Base-by-base conservation (phyloP, 441 rosid species). In the Erodium texanum region DNA sequence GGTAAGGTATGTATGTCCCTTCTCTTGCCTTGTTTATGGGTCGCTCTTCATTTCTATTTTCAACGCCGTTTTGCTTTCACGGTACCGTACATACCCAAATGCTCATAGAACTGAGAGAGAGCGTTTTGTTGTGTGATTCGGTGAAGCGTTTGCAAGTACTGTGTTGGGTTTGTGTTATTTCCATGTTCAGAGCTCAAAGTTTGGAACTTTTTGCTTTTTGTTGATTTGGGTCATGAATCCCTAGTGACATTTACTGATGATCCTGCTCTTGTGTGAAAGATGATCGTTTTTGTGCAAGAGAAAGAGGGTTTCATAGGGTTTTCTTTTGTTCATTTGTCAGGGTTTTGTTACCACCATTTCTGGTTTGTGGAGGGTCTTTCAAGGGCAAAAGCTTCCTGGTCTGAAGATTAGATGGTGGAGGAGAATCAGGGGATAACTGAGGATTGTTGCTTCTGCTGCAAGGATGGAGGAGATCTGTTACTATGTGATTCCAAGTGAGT, bases 391-490 rank as follows among this genome's bases (percentile, higher is more conserved):
- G 4, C 24, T 18, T 54, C 8, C 2, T 54, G 61, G 61, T 14
- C 19, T 7, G 61, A 1, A 54, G 61, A 54, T 54, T 19, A 18
- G 23, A 54, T 54, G 22, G 48, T 56, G 24, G 74, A 48, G 65
- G 73, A 70, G 73, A 81, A 41, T 41, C 50, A 41, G 14, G 50
- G 50, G 2, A 41, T 24, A 64, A 29, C 54, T 5, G 87, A 83
- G 54, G 87, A 83, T 58, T 81, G 79, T 79, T 83, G 87, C 66
- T 81, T 83, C 66, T 64, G 74, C 62, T 83, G 87, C 75, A 81
- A 83, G 45, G 87, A 83, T 24, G 87, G 87, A 7, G 87, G 87
- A 62, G 73, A 71, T 34, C 78, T 83, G 18, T 74, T 82, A 11
- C 73, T 81, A 58, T 83, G 87, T 70, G 87, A 83, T n/a, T 65